A percentile compares a stretch with the other conserved stretches of the same genome.
Evolutionary conservation across 2,329 filamentous ascomycete genomes (phyloP).

Genomic region (Aspergillus jensenii): DNA sequence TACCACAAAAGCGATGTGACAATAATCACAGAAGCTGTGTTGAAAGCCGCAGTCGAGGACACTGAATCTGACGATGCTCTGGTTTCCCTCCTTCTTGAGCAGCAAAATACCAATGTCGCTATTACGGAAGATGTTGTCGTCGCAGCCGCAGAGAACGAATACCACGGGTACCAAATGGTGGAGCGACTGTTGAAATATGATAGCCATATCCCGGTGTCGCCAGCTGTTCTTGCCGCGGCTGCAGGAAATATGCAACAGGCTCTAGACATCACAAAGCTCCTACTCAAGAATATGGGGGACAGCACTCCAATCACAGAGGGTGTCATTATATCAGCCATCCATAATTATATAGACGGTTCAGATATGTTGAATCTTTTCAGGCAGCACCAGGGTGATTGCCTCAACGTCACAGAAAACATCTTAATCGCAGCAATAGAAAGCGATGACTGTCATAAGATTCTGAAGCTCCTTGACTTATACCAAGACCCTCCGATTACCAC

Average conservation of each 20-base stretch:
- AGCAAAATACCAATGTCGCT: background rate
- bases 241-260: background rate
- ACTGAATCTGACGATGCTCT: background rate
- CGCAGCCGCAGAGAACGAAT: background rate
- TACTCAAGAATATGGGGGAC: background rate
- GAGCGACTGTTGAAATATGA: background rate
- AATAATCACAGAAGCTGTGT: background rate
- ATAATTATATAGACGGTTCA: background rate
- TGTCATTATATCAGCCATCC: background rate
- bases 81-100: background rate
- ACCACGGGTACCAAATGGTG: background rate
- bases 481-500: background rate
- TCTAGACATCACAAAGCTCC: background rate
- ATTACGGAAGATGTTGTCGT: background rate
- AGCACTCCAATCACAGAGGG: background rate
- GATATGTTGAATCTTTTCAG: background rate
- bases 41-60: background rate
- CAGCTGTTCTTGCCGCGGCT: background rate
- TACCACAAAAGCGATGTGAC: rapidly evolving
- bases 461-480: background rate
- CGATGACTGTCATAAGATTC: background rate
- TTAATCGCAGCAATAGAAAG: background rate
- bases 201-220: background rate
- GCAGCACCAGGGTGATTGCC: background rate
- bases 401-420: background rate